phyloP scores from a whole-genome alignment of 257 asterid species.

The Ophiorrhiza pumila region DNA sequence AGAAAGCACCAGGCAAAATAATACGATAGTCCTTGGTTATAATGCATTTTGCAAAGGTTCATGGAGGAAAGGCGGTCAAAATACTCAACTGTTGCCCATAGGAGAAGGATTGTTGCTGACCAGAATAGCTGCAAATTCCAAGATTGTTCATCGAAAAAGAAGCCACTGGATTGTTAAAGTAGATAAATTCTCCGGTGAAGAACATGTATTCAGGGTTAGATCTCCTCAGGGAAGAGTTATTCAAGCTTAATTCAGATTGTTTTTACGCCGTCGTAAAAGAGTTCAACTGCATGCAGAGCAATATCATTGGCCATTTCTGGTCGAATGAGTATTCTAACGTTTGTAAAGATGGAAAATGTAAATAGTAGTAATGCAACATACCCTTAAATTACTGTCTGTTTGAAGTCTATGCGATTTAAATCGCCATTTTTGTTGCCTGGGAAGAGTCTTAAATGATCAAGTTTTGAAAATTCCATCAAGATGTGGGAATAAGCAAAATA shows the following conservation, averaged over 20 bases:
- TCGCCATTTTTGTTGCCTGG: background rate
- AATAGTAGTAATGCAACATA: slow-evolving; percentile 10
- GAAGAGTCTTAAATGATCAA: background rate
- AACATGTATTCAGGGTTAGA: slow-evolving; percentile 62
- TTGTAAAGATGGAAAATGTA: slow-evolving; percentile 20
- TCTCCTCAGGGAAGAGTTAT: slow-evolving; percentile 41
- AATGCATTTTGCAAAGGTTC: slow-evolving; percentile 67
- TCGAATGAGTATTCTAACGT: background rate
- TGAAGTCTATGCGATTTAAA: background rate
- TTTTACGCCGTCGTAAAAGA: background rate
- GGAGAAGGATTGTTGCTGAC: slow-evolving; percentile 73
- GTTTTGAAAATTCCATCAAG: background rate
- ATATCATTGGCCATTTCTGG: background rate
- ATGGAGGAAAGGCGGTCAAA: slow-evolving; percentile 48
- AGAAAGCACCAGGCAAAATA: slow-evolving; percentile 22
- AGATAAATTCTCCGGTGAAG: slow-evolving; percentile 41
- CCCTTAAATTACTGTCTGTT: background rate
- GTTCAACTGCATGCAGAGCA: background rate
- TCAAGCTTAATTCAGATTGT: slow-evolving; percentile 38
- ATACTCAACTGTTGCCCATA: slow-evolving; percentile 66
- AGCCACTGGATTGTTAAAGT: slow-evolving; percentile 73
- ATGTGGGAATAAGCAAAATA: slow-evolving; percentile 23
- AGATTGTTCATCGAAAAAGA: slow-evolving; percentile 19
- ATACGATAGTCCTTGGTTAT: slow-evolving; percentile 51
- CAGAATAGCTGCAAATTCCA: slow-evolving; percentile 28